Evolutionary conservation across 2,329 filamentous ascomycete genomes (phyloP).

Genomic region (Bipolaris oryzae): DNA sequence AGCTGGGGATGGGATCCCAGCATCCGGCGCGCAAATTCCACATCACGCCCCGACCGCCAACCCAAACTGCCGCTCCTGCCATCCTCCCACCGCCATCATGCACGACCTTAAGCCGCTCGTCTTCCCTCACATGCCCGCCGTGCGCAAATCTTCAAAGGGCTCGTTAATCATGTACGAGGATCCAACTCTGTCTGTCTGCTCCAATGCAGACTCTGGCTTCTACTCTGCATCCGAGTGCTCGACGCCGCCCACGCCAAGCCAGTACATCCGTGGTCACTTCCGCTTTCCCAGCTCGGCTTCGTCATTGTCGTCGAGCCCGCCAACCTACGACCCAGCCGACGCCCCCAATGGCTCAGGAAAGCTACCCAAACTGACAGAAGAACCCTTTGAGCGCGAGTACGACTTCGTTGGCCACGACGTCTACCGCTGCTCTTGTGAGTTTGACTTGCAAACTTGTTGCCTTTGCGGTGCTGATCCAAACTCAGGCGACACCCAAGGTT

Average conservation of each 20-base stretch:
- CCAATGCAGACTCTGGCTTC: conserved; percentile 46
- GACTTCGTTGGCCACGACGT: conserved; percentile 59
- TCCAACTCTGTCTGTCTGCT: conserved; percentile 41
- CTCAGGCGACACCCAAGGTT: conserved; percentile 62
- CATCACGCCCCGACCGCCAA: conserved; percentile 31
- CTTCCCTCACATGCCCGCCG: conserved; percentile 48
- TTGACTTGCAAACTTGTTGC: conserved; percentile 8
- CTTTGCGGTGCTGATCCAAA: conserved; percentile 28
- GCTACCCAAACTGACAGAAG: conserved; percentile 84
- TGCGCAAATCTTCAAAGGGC: conserved; percentile 44
- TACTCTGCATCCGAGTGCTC: conserved; percentile 68
- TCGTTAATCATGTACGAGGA: conserved; percentile 44
- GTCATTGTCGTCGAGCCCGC: conserved; percentile 67
- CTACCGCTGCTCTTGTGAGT: conserved; percentile 73
- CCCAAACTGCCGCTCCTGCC: conserved; percentile 12
- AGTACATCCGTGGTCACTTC: conserved; percentile 66
- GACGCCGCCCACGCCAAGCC: conserved; percentile 74
- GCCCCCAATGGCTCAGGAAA: conserved; percentile 66
- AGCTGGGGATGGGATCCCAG: conserved; percentile 48
- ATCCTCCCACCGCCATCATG: conserved; percentile 30
- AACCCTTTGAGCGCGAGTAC: conserved; percentile 73
- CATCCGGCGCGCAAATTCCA: conserved; percentile 35
- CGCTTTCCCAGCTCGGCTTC: conserved; percentile 77
- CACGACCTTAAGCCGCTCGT: conserved; percentile 50
- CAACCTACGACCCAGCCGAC: conserved; percentile 59